Base-by-base conservation (phyloP, 306 rosid genomes). In the Cucumis hystrix region DNA sequence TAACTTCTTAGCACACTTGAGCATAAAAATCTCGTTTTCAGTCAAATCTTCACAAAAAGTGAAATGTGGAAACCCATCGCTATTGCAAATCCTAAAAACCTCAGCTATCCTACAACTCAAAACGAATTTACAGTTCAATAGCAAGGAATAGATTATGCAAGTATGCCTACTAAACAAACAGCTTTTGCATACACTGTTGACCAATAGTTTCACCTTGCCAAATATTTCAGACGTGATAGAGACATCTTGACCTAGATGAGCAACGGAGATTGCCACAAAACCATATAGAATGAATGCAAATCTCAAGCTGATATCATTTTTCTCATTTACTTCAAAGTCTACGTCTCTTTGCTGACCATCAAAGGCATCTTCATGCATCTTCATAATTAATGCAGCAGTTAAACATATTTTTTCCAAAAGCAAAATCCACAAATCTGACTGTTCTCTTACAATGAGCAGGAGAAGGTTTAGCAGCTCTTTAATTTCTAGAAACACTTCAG, bases 201-300 rank as follows among this genome's bases (percentile, higher is more conserved):
- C 89, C 77, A 87, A 60, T 83, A 70, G 81, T 83, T 84, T 85
- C 84, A 89, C 80, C 78, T 80, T 82, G 20, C 73, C 79, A 57
- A 82, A 84, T 54, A 82, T 80, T 45, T 30, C 41, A 8, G 66
- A 12, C 37, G 75, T 12, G 57, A 69, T 69, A 17, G 20, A 45
- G 21, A 23, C 58, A 45, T 45, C 75, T 69, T 45, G 40, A 75
- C 67, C 79, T 33, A 86, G 89, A 83, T 9, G 76, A 72, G 87
- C 90, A 60, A 91, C 82, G 73, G 14, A 86, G 20, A 70, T 55
- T 55, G 81, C 83, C 43, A 87, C 54, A 86, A 87, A 87, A 59
- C 85, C 87, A 74, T 86, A 83, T 37, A 86, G 58, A 20, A 70
- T 82, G 64, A n/a, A 47, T 25, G 79, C 72, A 74, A 87, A 74